phyloP scores from a whole-genome alignment of 2,329 filamentous ascomycete genomes.

The Pestalotiopsis sp. region DNA sequence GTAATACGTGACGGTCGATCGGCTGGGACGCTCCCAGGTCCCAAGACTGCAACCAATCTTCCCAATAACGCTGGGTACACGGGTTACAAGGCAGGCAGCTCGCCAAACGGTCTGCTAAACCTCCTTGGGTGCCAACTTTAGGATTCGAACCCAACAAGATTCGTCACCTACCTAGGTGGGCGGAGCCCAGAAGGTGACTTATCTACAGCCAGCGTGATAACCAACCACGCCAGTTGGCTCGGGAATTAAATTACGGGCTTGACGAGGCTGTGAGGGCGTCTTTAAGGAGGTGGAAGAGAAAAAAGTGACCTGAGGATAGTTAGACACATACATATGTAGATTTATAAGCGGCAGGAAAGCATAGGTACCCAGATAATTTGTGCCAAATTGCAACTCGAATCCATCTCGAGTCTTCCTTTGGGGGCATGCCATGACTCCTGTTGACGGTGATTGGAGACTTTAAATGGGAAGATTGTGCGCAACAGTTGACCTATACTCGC shows the following conservation, averaged over 20 bases:
- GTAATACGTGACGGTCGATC: not conserved
- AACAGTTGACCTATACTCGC: not conserved
- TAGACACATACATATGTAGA: not conserved
- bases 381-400: constrained; percentile 22
- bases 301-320: constrained; percentile 15
- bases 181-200: too few relatives aligned
- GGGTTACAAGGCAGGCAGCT: not conserved
- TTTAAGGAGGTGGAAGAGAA: constrained; percentile 21
- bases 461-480: not conserved
- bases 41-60: not conserved
- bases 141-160: not conserved
- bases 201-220: too few relatives aligned
- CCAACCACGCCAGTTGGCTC: too few relatives aligned
- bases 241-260: constrained; percentile 26
- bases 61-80: not conserved
- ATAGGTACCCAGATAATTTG: constrained; percentile 17
- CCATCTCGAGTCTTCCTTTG: constrained; percentile 18
- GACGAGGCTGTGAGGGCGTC: constrained; percentile 14
- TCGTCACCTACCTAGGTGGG: too few relatives aligned
- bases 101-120: not conserved
- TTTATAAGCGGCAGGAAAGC: not conserved
- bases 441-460: not conserved
- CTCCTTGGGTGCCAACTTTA: not conserved
- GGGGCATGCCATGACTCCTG: constrained; percentile 5
- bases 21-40: not conserved